Evolutionary conservation across 2,329 filamentous ascomycete species (phyloP), one percentile per base, ranked within the genome.

Genomic region (Clarireedia hainanense): DNA sequence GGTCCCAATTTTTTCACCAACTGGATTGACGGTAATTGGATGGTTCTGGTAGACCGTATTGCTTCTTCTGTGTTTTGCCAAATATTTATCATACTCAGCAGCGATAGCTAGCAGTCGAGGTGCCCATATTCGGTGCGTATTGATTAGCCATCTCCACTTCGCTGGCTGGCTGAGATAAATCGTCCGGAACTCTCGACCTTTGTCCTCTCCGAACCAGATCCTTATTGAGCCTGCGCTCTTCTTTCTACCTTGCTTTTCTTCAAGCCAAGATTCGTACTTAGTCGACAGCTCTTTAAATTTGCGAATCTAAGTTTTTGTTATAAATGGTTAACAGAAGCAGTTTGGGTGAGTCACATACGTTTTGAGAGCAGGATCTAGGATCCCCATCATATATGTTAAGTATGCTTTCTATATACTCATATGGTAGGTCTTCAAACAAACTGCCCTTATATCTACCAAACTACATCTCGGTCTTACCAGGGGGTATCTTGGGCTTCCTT

Each of bases 181-280:
- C 15, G 12, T 15, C 3, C 51, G 30, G 20, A 47, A 53, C 6
- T 53, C 34, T 40, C 23, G 43, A n/a, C 51, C 51, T 23, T 47
- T 40, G 15, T 53, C 51, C 30, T 47, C 2, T 9, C 43, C 51
- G n/a, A 47, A 40, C 51, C 51, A 53, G 17, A 53, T 53, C 3
- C 5, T 17, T 26, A 47, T 53, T 6, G 51, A 53, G n/a, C 43
- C 51, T 14, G 43, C 43, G 26, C 51, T 40, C 15, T 30, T 47
- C 3, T 23, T 30, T 17, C 43, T 30, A 4, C 10, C 34, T 1
- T 15, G 4, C 20, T 47, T 20, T 36, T 9, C 5, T 6, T 30
- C n/a, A 1, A 52, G 50, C 50, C 50, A 47, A 15, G 15, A 10
- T 7, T 52, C 15, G 20, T 52, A 17, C 4, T 2, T 47, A 17